Conservation (phyloP, 1,139 yeast species). For the Geotrichum candidum region DNA sequence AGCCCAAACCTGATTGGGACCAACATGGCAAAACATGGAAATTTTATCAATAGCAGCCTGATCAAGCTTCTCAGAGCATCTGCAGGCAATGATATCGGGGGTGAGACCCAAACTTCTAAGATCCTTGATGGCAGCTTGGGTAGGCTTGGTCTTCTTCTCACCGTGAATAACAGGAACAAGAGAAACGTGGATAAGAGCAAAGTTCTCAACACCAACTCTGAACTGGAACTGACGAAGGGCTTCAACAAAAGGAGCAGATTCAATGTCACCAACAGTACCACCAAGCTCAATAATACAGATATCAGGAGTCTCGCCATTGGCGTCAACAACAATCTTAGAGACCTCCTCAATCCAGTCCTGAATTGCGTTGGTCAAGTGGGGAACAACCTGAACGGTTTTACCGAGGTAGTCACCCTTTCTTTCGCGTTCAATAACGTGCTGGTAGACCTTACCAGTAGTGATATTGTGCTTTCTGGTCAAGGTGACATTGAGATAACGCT, state of each 20-base stretch:
- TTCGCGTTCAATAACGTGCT: slow-evolving; percentile 89
- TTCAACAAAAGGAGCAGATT: slow-evolving; percentile 97
- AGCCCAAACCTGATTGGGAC: slow-evolving; percentile 92
- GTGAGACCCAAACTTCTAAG: slow-evolving; percentile 89
- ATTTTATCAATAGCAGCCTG: slow-evolving; percentile 83
- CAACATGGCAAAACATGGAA: slow-evolving; percentile 98
- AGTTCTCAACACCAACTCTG: slow-evolving; percentile 88
- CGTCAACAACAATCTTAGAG: slow-evolving; percentile 86
- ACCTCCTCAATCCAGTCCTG: slow-evolving; percentile 98
- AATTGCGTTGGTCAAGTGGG: slow-evolving; percentile 93
- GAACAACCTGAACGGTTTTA: slow-evolving; percentile 98
- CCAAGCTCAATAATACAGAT: slow-evolving; percentile 96
- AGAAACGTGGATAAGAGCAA: slow-evolving; percentile 93
- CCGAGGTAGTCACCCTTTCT: slow-evolving; percentile 97
- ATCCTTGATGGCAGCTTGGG: slow-evolving; percentile 98
- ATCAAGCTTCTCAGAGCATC: slow-evolving; percentile 84
- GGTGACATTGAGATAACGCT: slow-evolving; percentile 89
- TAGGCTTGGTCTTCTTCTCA: slow-evolving; percentile 97
- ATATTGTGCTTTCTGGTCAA: slow-evolving; percentile 91
- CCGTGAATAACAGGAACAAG: slow-evolving; percentile 96
- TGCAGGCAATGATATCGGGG: slow-evolving; percentile 96
- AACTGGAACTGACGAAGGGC: slow-evolving; percentile 98
- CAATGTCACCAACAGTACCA: slow-evolving; percentile 99
- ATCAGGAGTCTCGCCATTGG: slow-evolving; percentile 78
- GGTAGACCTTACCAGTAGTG: slow-evolving; percentile 95